Conservation (phyloP, 768 basidiomycete species). For the Crassisporium funariophilum region DNA sequence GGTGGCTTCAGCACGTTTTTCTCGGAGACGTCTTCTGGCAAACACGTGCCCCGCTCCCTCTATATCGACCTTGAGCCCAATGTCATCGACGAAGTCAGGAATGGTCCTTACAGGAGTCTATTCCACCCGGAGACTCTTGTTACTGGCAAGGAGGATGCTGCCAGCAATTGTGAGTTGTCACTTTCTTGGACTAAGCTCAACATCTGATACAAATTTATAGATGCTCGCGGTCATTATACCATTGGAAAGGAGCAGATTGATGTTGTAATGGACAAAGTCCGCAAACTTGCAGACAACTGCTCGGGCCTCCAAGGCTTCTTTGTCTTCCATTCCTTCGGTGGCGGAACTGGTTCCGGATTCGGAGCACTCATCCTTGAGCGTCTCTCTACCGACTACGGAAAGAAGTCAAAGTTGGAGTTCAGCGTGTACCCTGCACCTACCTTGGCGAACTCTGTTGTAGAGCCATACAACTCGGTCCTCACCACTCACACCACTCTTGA, state of each 20-base stretch:
- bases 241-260: conserved; percentile 99
- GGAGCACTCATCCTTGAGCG: conserved; percentile 97
- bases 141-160: conserved; percentile 98
- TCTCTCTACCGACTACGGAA: conserved; percentile 97
- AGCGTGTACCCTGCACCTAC: conserved; percentile 96
- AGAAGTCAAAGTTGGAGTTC: conserved; percentile 99
- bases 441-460: conserved; percentile 94
- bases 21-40: conserved; percentile 94
- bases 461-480: conserved; percentile 97
- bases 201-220: conserved; percentile 39
- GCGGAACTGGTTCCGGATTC: conserved; percentile 99
- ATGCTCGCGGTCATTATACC: conserved; percentile 98
- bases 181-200: conserved; percentile 2
- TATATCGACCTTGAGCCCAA: conserved; percentile 98
- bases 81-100: conserved; percentile 97
- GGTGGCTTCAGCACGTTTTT: conserved; percentile 99
- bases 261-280: conserved; percentile 94
- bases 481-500: conserved; percentile 99
- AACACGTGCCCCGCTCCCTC: conserved; percentile 96
- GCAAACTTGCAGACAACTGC: conserved; percentile 97
- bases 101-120: conserved; percentile 91
- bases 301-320: conserved; percentile 99
- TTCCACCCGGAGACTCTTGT: conserved; percentile 99
- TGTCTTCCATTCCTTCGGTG: conserved; percentile 99
- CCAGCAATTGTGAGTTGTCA: conserved; percentile 85